Evolutionary conservation across 352 stramenopile species (phyloP), one percentile per base, ranked within the genome.

Genomic region (Globisporangium paroecandrum): DNA sequence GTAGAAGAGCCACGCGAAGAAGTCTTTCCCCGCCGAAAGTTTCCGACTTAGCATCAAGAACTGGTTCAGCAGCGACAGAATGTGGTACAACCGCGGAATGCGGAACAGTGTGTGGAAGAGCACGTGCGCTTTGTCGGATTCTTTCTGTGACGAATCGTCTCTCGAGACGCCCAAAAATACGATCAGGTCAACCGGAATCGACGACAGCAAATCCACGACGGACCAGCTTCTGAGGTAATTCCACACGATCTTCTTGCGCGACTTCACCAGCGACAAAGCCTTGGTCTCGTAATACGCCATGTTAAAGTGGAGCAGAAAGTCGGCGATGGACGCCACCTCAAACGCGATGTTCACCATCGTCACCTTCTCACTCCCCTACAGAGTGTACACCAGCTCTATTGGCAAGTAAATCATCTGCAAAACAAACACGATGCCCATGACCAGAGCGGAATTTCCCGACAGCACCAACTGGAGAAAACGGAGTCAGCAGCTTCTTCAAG

Each of bases 221-320:
- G 65, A 60, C 56, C 64, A 69, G 6, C 41, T 34, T 24, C 13
- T n/a, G 43, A 69, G 13, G 13, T 65, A 65, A 10, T 22, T n/a
- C 43, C 29, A 63, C 43, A 34, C 57, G 24, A 69, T 69, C 38
- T 47, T 34, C 22, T 29, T 36, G 9, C 57, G 46, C 18, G 57
- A 47, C 9, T 25, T 49, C 13, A 70, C 49, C 22, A 68, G 43
- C 41, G 43, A 15, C 3, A 58, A 10, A 13, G 57, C n/a, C 32
- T 53, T 55, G n/a, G 34, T 24, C 32, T 60, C 32, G 58, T 65
- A 65, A 32, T 47, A 65, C 6, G 46, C 47, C 58, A 46, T 70
- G 51, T 65, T 70, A 58, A 70, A 70, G 10, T 27, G 25, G 1
- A 70, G 24, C 43, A 60, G 41, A 12, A 43, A 64, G 22, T 64